Percentiles rank a stretch among this genome's conserved stretches.
These are phyloP conservation scores for Glonium stellatum DNA, from an alignment of 495 filamentous ascomycete genomes.

Conservation along the genomic window DNA sequence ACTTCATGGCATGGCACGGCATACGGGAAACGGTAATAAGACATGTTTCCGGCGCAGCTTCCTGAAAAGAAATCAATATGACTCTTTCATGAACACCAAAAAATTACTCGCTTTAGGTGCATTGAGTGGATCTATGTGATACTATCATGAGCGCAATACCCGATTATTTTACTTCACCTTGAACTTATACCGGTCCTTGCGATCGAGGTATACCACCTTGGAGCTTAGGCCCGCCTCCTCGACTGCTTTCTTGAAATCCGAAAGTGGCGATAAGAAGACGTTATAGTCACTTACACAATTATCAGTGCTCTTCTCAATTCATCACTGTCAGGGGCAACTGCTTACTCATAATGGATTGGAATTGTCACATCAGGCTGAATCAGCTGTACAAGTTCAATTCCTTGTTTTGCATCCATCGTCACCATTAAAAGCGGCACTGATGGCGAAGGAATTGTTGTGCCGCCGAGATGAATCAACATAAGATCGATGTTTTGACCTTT, in stretches of 20 bases:
- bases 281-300: constrained; percentile 48
- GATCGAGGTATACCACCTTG: constrained; percentile 56
- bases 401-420: constrained; percentile 65
- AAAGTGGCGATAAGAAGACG: constrained; percentile 52
- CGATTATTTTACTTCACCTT: constrained; percentile 3
- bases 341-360: constrained; percentile 60
- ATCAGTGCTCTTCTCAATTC: background rate
- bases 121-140: too few relatives aligned
- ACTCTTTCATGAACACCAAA: background rate
- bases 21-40: background rate
- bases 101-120: background rate
- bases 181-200: constrained; percentile 48
- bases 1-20: background rate
- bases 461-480: constrained; percentile 62
- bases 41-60: background rate
- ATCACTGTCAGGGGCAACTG: background rate
- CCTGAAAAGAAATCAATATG: background rate
- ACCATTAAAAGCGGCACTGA: constrained; percentile 55
- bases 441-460: constrained; percentile 58
- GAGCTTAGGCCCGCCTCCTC: constrained; percentile 44
- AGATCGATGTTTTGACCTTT: constrained; percentile 51
- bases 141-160: background rate
- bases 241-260: constrained; percentile 55
- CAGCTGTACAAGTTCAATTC: constrained; percentile 52
- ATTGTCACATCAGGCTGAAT: constrained; percentile 58